A percentile compares a stretch with the other conserved stretches of the same genome.
Conservation (phyloP, 1,284 basidiomycete genomes). For the Cerrena zonata region DNA sequence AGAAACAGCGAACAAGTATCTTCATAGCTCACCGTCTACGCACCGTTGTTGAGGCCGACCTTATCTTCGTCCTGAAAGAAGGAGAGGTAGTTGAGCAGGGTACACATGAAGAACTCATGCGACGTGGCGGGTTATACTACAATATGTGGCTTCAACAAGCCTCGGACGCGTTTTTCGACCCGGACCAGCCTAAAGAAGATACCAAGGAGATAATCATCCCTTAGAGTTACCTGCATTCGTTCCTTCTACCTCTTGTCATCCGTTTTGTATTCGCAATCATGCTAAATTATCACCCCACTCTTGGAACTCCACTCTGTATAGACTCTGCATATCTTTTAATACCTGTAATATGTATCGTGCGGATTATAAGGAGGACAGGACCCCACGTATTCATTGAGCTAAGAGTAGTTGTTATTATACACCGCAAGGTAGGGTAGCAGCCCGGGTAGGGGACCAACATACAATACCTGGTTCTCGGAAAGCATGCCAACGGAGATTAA, state of each 20-base stretch:
- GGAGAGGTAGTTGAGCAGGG: slow-evolving; percentile 86
- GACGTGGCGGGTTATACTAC: slow-evolving; percentile 68
- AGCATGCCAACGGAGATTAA: not conserved
- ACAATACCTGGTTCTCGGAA: not conserved
- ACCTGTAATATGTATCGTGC: too few species aligned
- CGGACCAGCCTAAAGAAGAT: slow-evolving; percentile 2
- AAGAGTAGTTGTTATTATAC: too few species aligned
- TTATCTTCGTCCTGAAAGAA: slow-evolving; percentile 85
- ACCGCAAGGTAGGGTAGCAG: too few species aligned
- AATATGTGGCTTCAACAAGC: slow-evolving; percentile 85
- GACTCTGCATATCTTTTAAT: too few species aligned
- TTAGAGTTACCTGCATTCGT: not conserved
- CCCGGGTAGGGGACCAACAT: too few species aligned
- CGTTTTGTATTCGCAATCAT: not conserved
- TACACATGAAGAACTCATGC: slow-evolving; percentile 82
- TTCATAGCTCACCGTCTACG: slow-evolving; percentile 91
- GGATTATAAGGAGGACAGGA: too few species aligned
- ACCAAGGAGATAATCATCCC: not conserved
- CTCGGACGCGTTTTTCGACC: slow-evolving; percentile 21
- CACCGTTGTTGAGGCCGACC: slow-evolving; percentile 86
- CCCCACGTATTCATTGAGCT: too few species aligned
- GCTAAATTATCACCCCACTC: too few species aligned
- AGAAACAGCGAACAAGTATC: slow-evolving; percentile 82
- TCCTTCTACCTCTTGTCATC: not conserved
- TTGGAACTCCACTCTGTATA: too few species aligned